Base-by-base conservation (phyloP, 176 grass and related monocot species). In the Zea luxurians region DNA sequence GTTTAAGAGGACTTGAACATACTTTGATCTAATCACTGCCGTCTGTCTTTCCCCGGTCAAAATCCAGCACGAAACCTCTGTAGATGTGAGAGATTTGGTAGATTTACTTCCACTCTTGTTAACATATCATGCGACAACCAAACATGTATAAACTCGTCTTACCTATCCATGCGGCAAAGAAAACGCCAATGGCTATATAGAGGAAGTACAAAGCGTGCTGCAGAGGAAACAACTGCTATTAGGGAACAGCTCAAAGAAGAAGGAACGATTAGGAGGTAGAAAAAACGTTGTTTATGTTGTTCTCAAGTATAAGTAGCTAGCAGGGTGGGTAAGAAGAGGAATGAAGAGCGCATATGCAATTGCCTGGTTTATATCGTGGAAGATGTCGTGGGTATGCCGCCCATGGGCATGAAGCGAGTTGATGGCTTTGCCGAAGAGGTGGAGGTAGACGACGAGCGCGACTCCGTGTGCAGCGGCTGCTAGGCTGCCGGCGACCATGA, bases 1-100 rank as follows among this genome's bases (percentile, higher is more conserved):
- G 74, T 95, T 99, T 63, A 99, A 79, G 68, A 99, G 74, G 3
- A 99, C 96, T 64, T 99, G 88, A 37, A 99, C 92, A 37, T 99
- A 99, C 78, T 92, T 99, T 11, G 96, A 92, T 78, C 96, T 86
- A 74, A 98, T 92, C 12, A 98, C 96, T 13, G 92, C 92, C 8
- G 96, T 98, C 82, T 98, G 96, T 61, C 96, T 92, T 80, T 98
- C 96, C 75, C 96, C 96, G 73, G 92, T 94, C 58, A 98, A 90
- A 94, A 98, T 98, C 96, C 96, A 98, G 81, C 96, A 94, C 1
- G 92, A 94, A 64, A 98, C 96, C 89, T 98, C 96, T 98, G 80
- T 45, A 66, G 58, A 83, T 71, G 49, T 38, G 77, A 77, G 79
- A 78, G 61, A 62, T 57, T 91, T 11, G 78, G 73, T 72, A 52